Evolutionary conservation across 2,329 filamentous ascomycete genomes (phyloP).

Genomic region (Colletotrichum spinosum): DNA sequence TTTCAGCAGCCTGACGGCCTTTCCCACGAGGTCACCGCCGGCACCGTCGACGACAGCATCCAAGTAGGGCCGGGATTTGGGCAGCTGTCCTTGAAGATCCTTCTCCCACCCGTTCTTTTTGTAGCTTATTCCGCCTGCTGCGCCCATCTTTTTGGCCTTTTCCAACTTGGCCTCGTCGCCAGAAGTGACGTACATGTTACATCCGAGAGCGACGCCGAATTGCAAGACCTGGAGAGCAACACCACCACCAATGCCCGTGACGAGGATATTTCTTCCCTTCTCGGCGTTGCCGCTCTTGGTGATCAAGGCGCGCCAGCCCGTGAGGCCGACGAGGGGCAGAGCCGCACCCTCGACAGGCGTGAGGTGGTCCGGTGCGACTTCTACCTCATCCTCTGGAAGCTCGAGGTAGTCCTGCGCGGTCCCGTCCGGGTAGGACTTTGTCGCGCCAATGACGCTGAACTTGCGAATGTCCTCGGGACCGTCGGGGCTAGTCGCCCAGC

Average conservation of each 20-base stretch:
- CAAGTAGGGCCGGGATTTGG: slow-evolving; percentile 73
- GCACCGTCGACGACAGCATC: slow-evolving; percentile 94
- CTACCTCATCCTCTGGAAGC: slow-evolving; percentile 78
- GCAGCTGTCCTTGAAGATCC: slow-evolving; percentile 73
- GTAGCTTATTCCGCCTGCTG: slow-evolving; percentile 85
- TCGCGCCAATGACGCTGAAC: slow-evolving; percentile 78
- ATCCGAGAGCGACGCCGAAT: slow-evolving; percentile 80
- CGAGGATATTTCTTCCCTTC: slow-evolving; percentile 78
- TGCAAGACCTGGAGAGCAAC: slow-evolving; percentile 86
- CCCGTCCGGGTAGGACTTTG: slow-evolving; percentile 72
- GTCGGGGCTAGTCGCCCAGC: slow-evolving; percentile 78
- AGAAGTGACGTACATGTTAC: slow-evolving; percentile 85
- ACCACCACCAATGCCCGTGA: slow-evolving; percentile 94
- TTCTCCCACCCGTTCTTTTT: slow-evolving; percentile 85
- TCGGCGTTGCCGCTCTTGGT: slow-evolving; percentile 77
- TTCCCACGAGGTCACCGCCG: slow-evolving; percentile 84
- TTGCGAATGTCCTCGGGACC: slow-evolving; percentile 75
- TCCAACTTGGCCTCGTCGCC: slow-evolving; percentile 80
- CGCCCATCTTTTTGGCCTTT: slow-evolving; percentile 78
- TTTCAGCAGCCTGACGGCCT: slow-evolving; percentile 77
- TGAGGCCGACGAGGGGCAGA: slow-evolving; percentile 85
- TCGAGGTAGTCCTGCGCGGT: slow-evolving; percentile 80
- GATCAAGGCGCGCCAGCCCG: slow-evolving; percentile 87
- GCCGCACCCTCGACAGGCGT: slow-evolving; percentile 81
- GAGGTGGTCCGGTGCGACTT: slow-evolving; percentile 80